Evolutionary conservation across 2,329 filamentous ascomycete species (phyloP), one percentile per base, ranked within the genome.

Genomic region (Alternaria arborescens): DNA sequence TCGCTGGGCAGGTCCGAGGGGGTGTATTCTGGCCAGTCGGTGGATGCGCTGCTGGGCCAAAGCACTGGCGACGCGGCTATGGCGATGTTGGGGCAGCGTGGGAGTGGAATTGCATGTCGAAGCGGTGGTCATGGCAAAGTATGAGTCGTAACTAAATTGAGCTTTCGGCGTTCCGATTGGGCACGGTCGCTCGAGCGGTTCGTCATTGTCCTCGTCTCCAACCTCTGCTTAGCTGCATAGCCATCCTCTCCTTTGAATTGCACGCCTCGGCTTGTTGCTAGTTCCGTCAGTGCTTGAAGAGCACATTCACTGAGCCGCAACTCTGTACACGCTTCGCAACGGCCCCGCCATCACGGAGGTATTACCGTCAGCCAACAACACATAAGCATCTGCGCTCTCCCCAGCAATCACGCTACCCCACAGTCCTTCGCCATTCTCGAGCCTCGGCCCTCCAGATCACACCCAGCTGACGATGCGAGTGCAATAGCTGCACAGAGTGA

Each of bases 341-440:
- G 38, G 38, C 12, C 32, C 48, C 32, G 34, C 48, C 36, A 30
- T 41, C 50, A 50, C 46, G 32, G 20, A 50, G 30, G 20, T 47
- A 38, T 40, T 52, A 18, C 53, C 36, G 47, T 20, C 42, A 16
- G 46, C 32, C 43, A 47, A 40, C 43, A 36, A 34, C 26, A 47
- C 26, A 52, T 26, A 57, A 38, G 34, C 57, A 55, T 24, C 51
- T 20, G 46, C 41, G 46, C 47, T 22, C 32, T 14, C 11, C 12
- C 32, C 41, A 36, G 58, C 41, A 51, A 41, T 22, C 34, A 60
- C 46, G 57, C 57, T 60, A 57, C 58, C 58, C 53, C 58, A 58
- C 58, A 48, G 46, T 53, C 55, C 46, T 82, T 59, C 75, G 80
- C 60, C 84, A 85, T 66, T 84, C 72, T 66, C 58, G 67, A 70